Percentiles rank a stretch among this genome's conserved stretches.
phyloP scores from a whole-genome alignment of 2,329 filamentous ascomycete species.

The Calonectria hawksworthii region DNA sequence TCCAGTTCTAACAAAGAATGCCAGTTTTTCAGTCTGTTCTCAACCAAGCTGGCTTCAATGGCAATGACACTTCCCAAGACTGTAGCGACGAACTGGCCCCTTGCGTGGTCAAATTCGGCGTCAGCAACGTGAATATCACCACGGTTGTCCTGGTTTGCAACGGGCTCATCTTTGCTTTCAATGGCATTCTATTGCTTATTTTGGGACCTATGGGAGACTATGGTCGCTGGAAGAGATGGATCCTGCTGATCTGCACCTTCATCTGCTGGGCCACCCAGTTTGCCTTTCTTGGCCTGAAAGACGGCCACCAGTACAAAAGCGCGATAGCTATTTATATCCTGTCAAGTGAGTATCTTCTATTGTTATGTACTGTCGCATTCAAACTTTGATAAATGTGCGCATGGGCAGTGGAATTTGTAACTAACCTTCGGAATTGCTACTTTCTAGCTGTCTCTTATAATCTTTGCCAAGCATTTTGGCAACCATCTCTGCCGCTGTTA shows the following conservation, averaged over 20 bases:
- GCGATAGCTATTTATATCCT: neutral
- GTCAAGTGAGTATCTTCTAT: neutral
- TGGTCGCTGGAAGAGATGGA: neutral
- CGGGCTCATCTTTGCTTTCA: neutral
- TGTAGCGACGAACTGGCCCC: neutral
- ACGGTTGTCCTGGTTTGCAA: neutral
- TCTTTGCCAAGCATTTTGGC: neutral
- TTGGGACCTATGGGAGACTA: neutral
- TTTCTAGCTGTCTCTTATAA: neutral
- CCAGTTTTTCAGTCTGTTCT: neutral
- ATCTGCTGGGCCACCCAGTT: neutral
- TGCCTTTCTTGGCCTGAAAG: neutral
- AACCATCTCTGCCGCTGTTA: neutral
- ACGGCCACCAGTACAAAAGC: neutral
- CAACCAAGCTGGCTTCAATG: neutral
- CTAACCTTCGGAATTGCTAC: neutral
- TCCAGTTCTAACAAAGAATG: neutral
- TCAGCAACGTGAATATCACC: neutral
- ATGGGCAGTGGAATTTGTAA: neutral
- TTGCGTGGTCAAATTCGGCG: neutral
- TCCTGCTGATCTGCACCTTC: neutral
- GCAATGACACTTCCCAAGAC: neutral
- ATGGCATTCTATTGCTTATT: neutral
- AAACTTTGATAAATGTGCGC: neutral
- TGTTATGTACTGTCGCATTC: no score